Conservation (phyloP, 768 basidiomycete species). For the Kwoniella sp. region DNA sequence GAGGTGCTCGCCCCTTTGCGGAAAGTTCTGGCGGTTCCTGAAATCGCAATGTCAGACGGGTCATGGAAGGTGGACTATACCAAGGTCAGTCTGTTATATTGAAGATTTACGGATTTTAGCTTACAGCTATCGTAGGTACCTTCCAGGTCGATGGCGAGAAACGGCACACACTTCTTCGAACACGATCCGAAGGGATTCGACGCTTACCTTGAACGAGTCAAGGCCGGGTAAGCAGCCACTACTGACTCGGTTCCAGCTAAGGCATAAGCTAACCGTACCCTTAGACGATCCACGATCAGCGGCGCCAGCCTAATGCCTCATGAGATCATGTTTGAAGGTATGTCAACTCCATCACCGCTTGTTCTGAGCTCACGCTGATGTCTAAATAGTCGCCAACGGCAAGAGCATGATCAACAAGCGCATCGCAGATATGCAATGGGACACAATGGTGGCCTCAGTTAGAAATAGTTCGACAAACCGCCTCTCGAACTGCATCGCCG, state of each 20-base stretch:
- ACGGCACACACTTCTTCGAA: conserved; percentile 57
- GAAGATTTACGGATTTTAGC: conserved; percentile 51
- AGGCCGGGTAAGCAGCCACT: conserved; percentile 51
- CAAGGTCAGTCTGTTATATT: conserved; percentile 55
- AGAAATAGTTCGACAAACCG: conserved; percentile 54
- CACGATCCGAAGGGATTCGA: conserved; percentile 62
- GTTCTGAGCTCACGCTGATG: background rate
- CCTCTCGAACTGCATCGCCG: conserved; percentile 62
- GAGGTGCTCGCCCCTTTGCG: conserved; percentile 63
- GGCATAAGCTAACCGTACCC: conserved; percentile 2
- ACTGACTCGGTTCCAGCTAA: background rate
- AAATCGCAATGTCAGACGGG: conserved; percentile 60
- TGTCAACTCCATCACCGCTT: conserved; percentile 5
- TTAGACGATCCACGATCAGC: conserved; percentile 55
- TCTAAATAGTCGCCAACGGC: background rate
- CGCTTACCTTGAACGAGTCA: conserved; percentile 58
- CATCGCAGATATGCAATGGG: conserved; percentile 66
- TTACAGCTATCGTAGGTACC: conserved; percentile 37
- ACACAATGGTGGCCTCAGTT: conserved; percentile 58
- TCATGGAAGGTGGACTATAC: conserved; percentile 35
- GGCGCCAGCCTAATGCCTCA: conserved; percentile 62
- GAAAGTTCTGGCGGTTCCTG: conserved; percentile 54
- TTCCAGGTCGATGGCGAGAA: conserved; percentile 61
- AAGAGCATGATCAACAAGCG: conserved; percentile 44
- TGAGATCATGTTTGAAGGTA: conserved; percentile 56